A percentile compares a stretch with the other conserved stretches of the same genome.
phyloP scores from a whole-genome alignment of 2,329 filamentous ascomycete genomes.

The Ilyonectria sp. region DNA sequence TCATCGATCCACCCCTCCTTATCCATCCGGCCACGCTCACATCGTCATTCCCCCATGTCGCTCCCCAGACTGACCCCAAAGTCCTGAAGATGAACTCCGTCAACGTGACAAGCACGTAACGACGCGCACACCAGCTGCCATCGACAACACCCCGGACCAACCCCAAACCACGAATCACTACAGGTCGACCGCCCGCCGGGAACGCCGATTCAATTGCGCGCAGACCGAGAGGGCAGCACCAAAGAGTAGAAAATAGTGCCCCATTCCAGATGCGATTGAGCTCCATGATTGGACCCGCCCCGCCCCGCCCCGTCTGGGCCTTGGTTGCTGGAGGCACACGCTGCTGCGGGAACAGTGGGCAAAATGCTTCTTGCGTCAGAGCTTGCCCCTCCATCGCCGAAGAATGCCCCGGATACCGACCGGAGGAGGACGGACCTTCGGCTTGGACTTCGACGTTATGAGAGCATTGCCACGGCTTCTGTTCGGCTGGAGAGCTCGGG shows the following conservation, averaged over 20 bases:
- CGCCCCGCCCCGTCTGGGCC: slow-evolving; percentile 20
- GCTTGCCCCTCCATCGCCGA: slow-evolving; percentile 43
- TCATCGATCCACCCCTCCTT: slow-evolving; percentile 32
- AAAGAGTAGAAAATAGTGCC: slow-evolving; percentile 31
- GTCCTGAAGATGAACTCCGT: slow-evolving; percentile 12
- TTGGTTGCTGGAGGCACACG: slow-evolving; percentile 12
- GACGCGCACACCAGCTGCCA: slow-evolving; percentile 11
- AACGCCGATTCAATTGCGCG: slow-evolving; percentile 4
- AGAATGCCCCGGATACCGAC: slow-evolving; percentile 47
- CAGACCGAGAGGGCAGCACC: neutral
- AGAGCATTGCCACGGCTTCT: slow-evolving; percentile 36
- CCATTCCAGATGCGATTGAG: slow-evolving; percentile 40
- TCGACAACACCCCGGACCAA: slow-evolving; percentile 1
- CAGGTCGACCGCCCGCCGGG: neutral
- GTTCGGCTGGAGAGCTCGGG: slow-evolving; percentile 35
- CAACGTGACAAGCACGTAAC: slow-evolving; percentile 1
- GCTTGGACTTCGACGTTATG: slow-evolving; percentile 42
- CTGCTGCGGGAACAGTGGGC: slow-evolving; percentile 29
- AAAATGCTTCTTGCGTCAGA: slow-evolving; percentile 44
- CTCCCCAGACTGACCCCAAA: slow-evolving; percentile 27
- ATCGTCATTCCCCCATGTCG: slow-evolving; percentile 29
- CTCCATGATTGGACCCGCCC: slow-evolving; percentile 35
- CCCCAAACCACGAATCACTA: neutral
- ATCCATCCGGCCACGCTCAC: slow-evolving; percentile 12
- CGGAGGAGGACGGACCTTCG: slow-evolving; percentile 45